Conservation (phyloP, 305 asterid genomes). For the Euphrasia arctica region DNA sequence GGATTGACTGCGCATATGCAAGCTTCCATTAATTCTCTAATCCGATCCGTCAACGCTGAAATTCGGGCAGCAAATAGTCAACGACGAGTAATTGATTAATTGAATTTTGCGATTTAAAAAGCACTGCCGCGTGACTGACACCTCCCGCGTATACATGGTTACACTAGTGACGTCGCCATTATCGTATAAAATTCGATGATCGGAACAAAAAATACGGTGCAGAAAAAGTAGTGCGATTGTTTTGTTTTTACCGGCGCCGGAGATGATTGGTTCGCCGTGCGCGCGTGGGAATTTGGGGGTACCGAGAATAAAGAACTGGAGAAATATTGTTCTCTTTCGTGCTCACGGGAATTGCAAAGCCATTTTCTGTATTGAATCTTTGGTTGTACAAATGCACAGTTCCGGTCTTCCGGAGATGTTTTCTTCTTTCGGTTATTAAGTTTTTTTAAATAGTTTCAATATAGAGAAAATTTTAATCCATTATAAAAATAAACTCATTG, state of each 20-base stretch:
- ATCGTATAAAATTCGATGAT: not conserved
- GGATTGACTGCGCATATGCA: constrained; percentile 46
- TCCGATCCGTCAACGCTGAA: constrained; percentile 35
- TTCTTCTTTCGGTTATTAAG: too few relatives aligned
- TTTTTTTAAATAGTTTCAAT: too few relatives aligned
- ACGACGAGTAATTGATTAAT: constrained; percentile 11
- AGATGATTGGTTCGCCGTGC: constrained; percentile 18
- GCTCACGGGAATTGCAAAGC: too few relatives aligned
- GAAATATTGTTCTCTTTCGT: too few relatives aligned
- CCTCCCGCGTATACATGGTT: not conserved
- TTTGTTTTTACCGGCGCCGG: constrained; percentile 5
- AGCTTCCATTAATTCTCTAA: constrained; percentile 53
- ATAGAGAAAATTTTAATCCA: too few relatives aligned
- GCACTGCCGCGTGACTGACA: constrained; percentile 1
- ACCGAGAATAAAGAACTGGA: too few relatives aligned
- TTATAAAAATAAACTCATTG: too few relatives aligned
- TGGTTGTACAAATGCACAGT: too few relatives aligned
- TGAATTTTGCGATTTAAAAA: not conserved
- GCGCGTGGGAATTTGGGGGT: too few relatives aligned
- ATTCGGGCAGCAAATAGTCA: constrained; percentile 34
- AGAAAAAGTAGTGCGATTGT: not conserved
- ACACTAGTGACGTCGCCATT: not conserved
- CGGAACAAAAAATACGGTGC: constrained; percentile 1
- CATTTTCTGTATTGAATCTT: too few relatives aligned
- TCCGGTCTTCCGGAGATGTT: too few relatives aligned